Percentiles rank a stretch among this genome's conserved stretches.
These are phyloP conservation scores for Pterocarpus santalinus DNA, from an alignment of 306 rosid species.

Conservation along the genomic window DNA sequence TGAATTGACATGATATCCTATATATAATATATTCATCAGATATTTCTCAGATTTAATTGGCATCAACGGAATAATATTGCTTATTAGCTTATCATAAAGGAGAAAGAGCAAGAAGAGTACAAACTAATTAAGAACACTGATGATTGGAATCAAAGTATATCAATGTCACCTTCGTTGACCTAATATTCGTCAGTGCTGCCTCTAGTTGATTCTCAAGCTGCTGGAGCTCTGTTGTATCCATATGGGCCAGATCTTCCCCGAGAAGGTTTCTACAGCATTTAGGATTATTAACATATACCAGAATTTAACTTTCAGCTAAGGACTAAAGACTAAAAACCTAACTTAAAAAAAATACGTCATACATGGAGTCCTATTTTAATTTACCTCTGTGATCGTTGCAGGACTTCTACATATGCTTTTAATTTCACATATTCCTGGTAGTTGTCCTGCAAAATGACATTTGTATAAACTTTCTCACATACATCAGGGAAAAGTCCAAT, in stretches of 20 bases:
- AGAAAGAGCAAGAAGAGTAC: no score
- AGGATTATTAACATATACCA: no score
- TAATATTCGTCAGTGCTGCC: conserved; percentile 62
- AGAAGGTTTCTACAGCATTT: conserved; percentile 59
- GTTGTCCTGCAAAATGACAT: conserved; percentile 50
- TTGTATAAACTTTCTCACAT: no score
- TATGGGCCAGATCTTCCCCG: conserved; percentile 68
- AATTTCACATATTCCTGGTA: conserved; percentile 66
- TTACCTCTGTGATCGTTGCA: conserved; percentile 72
- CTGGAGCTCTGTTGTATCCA: conserved; percentile 61
- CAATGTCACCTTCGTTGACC: conserved; percentile 63
- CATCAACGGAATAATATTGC: no score
- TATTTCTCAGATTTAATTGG: no score
- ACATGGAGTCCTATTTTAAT: neutral
- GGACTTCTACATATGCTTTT: conserved; percentile 66
- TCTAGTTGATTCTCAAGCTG: conserved; percentile 70
- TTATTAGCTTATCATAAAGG: no score
- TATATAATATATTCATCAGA: no score
- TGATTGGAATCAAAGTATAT: neutral
- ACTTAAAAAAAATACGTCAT: no score
- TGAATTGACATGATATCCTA: no score
- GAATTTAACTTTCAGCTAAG: neutral
- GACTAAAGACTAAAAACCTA: no score
- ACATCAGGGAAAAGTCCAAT: no score
- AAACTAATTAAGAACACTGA: no score